Conservation (phyloP, 139 green algal species). For the Limnomonas spitsbergensis region DNA sequence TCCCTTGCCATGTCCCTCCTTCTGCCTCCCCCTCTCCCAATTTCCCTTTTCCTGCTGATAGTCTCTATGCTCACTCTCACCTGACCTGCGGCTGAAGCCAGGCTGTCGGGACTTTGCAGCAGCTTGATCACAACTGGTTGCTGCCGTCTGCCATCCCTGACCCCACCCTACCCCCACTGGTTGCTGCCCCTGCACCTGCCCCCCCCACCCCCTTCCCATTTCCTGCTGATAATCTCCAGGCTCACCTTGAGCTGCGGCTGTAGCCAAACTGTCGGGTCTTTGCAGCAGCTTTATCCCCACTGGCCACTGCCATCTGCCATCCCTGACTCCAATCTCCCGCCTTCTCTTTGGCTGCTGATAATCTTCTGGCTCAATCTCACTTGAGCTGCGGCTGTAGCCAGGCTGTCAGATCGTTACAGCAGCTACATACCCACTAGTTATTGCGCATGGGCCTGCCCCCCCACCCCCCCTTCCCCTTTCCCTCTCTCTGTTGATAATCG, state of each 20-base stretch:
- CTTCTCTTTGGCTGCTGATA: no score
- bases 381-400: neutral
- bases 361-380: no score
- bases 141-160: neutral
- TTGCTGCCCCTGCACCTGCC: neutral
- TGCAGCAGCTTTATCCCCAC: neutral
- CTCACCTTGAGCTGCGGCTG: neutral
- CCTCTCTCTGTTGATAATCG: no score
- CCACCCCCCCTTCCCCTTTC: no score
- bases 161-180: neutral
- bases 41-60: no score
- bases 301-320: neutral
- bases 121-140: neutral
- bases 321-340: no score
- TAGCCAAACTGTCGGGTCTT: conserved; percentile 1
- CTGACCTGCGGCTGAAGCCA: neutral
- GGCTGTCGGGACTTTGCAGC: conserved; percentile 1
- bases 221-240: no score
- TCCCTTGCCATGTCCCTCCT: neutral
- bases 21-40: no score
- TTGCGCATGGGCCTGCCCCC: neutral
- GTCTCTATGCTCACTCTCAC: no score
- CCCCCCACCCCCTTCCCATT: no score
- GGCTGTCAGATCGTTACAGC: neutral
- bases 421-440: neutral